These are phyloP conservation scores for Podochytrium sp. DNA, from an alignment of 192 early-diverging fungal species.

Conservation along the genomic window DNA sequence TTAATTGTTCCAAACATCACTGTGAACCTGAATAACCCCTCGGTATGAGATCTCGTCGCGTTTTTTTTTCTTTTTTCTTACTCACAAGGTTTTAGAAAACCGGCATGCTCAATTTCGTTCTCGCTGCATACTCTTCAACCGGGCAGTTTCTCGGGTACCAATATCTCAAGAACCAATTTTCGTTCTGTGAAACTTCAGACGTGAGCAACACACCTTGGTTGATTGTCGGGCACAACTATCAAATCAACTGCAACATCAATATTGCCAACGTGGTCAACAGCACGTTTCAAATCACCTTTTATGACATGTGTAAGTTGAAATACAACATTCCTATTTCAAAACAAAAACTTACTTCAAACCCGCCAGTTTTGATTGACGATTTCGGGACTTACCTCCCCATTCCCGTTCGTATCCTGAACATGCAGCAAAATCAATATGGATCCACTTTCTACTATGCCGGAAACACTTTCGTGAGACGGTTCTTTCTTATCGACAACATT, in stretches of 20 bases:
- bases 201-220: constrained; percentile 36
- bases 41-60: neutral
- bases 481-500: constrained; percentile 50
- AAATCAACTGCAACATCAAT: constrained; percentile 40
- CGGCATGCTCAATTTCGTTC: constrained; percentile 34
- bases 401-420: constrained; percentile 50
- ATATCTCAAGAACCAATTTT: constrained; percentile 30
- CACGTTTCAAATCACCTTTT: constrained; percentile 43
- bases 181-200: constrained; percentile 20
- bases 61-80: neutral
- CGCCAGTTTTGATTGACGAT: constrained; percentile 41
- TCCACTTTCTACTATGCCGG: constrained; percentile 27
- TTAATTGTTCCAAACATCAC: constrained; percentile 26
- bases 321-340: neutral
- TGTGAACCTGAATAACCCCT: constrained; percentile 20
- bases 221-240: constrained; percentile 43
- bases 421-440: constrained; percentile 27
- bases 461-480: constrained; percentile 42
- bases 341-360: neutral
- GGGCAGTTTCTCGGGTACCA: constrained; percentile 57
- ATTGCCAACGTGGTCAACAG: constrained; percentile 27
- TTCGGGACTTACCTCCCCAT: constrained; percentile 40
- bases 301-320: constrained; percentile 48
- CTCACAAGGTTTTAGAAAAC: constrained; percentile 12
- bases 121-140: constrained; percentile 49